Percentiles rank a stretch among this genome's conserved stretches.
Evolutionary conservation across 2,329 filamentous ascomycete species (phyloP).

Genomic region (Aspergillus ruber): DNA sequence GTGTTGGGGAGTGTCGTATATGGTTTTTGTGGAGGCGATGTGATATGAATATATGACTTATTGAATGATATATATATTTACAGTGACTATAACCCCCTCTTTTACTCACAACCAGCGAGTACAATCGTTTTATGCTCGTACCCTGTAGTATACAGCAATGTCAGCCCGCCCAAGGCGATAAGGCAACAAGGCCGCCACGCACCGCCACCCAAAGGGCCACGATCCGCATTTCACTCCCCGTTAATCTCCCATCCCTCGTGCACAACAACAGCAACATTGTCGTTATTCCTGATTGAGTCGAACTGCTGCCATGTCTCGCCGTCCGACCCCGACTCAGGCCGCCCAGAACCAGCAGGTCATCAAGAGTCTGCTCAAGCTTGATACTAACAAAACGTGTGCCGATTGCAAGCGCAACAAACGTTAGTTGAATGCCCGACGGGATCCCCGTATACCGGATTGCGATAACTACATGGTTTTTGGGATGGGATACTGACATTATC

Average conservation of each 20-base stretch:
- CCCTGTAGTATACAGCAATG: no score
- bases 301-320: slow-evolving; percentile 31
- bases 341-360: slow-evolving; percentile 91
- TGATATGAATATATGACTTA: no score
- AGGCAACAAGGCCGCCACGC: neutral
- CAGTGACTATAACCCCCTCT: no score
- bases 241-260: slow-evolving; percentile 15
- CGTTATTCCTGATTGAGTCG: neutral
- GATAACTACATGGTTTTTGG: neutral
- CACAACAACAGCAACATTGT: slow-evolving; percentile 1
- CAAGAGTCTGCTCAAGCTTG: slow-evolving; percentile 89
- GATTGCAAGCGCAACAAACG: slow-evolving; percentile 99
- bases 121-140: no score
- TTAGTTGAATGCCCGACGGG: slow-evolving; percentile 41
- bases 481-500: slow-evolving; percentile 11
- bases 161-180: neutral
- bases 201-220: slow-evolving; percentile 2
- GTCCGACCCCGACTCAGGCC: slow-evolving; percentile 72
- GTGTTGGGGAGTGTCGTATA: slow-evolving; percentile 1
- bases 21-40: neutral
- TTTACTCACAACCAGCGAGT: no score
- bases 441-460: neutral
- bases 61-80: no score
- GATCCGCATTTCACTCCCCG: slow-evolving; percentile 25
- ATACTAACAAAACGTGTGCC: slow-evolving; percentile 91